phyloP scores from a whole-genome alignment of 23 red algal genomes.

The Gracilaria vermiculophylla region DNA sequence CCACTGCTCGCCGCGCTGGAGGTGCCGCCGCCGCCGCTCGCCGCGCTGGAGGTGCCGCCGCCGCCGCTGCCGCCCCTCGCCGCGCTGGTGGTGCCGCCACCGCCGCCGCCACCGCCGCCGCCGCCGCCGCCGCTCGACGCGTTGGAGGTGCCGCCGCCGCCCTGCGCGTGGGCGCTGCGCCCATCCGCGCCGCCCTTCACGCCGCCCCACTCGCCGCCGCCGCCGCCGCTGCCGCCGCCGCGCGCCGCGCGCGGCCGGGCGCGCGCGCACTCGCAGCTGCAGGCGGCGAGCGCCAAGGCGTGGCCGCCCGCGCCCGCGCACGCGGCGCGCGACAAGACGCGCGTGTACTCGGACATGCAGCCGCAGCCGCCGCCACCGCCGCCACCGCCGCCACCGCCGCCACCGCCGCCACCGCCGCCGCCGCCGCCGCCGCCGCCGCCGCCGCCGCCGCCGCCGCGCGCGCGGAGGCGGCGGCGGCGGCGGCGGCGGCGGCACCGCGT shows the following conservation, averaged over 20 bases:
- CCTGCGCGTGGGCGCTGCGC: neutral
- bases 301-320: neutral
- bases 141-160: neutral
- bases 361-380: neutral
- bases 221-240: neutral
- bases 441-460: too few species aligned
- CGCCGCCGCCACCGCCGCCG: neutral
- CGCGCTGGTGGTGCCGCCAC: neutral
- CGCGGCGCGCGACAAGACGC: neutral
- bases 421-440: neutral
- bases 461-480: too few species aligned
- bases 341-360: conserved; percentile 4
- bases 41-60: neutral
- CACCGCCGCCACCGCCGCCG: neutral
- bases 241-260: neutral
- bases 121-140: neutral
- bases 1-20: neutral
- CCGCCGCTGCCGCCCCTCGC: neutral
- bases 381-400: neutral
- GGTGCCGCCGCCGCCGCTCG: neutral
- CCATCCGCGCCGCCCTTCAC: neutral
- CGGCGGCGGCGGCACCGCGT: too few species aligned
- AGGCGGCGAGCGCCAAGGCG: neutral
- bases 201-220: neutral
- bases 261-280: neutral